These are phyloP conservation scores for Sarocladium brachiariae DNA, from an alignment of 2,329 filamentous ascomycete species.

Conservation along the genomic window DNA sequence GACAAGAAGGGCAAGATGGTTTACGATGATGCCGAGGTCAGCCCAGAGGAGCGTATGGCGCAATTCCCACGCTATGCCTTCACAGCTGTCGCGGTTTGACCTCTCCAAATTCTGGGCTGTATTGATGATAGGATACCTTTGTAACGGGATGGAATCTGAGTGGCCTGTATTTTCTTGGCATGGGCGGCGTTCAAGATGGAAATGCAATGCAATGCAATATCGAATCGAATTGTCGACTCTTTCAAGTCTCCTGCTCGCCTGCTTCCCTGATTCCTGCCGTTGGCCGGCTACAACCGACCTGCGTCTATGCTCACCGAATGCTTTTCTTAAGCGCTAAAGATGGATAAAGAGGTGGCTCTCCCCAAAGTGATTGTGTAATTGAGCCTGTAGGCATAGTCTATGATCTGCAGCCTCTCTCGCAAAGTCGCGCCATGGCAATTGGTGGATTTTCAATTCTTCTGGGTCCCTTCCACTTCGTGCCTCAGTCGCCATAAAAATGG, in stretches of 20 bases:
- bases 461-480: neutral
- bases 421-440: neutral
- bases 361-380: neutral
- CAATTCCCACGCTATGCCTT: constrained; percentile 68
- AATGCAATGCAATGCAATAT: constrained; percentile 3
- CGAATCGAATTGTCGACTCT: neutral
- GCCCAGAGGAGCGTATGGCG: constrained; percentile 87
- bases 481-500: neutral
- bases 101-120: neutral
- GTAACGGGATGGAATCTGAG: constrained; percentile 1
- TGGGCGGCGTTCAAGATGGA: constrained; percentile 11
- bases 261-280: no score
- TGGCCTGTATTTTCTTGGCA: constrained; percentile 2
- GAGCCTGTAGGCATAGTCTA: neutral
- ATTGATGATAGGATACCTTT: constrained; percentile 8
- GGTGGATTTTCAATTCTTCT: neutral
- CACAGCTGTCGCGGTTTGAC: constrained; percentile 14
- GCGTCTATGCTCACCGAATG: no score
- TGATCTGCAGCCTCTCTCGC: neutral
- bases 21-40: constrained; percentile 72
- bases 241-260: neutral
- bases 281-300: neutral
- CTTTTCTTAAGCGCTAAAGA: neutral
- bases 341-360: neutral
- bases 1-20: constrained; percentile 66